Evolutionary conservation across 441 rosid genomes (phyloP).

Genomic region (Aquilaria agallochum): DNA sequence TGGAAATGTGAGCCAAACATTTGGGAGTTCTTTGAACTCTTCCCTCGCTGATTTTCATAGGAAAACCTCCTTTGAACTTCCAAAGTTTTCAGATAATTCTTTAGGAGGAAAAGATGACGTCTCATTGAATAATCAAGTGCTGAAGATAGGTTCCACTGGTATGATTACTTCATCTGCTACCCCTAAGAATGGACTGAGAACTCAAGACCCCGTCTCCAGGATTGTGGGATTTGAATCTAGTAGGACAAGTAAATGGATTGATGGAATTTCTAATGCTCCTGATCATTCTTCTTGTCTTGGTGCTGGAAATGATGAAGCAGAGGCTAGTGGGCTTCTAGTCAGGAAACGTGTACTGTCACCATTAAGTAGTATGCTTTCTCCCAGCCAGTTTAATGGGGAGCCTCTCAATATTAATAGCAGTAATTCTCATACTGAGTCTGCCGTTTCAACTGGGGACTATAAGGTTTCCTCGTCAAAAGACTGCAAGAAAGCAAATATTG

Average conservation of each 20-base stretch:
- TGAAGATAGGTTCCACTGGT: constrained; percentile 35
- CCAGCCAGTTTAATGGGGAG: constrained; percentile 55
- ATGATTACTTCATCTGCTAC: constrained; percentile 25
- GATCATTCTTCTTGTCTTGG: constrained; percentile 30
- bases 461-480: constrained; percentile 41
- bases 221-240: constrained; percentile 78
- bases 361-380: constrained; percentile 50
- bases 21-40: constrained; percentile 26
- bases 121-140: constrained; percentile 39
- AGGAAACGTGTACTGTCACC: constrained; percentile 81
- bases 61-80: constrained; percentile 45
- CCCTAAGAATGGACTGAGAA: constrained; percentile 28
- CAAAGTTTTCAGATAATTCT: constrained; percentile 38
- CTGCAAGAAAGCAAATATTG: constrained; percentile 55
- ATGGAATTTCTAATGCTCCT: constrained; percentile 33
- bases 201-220: constrained; percentile 59
- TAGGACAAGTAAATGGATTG: constrained; percentile 28
- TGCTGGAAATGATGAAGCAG: constrained; percentile 34
- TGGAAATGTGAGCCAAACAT: constrained; percentile 27
- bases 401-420: constrained; percentile 49
- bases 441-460: constrained; percentile 24
- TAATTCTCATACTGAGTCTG: constrained; percentile 33
- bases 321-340: constrained; percentile 51
- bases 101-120: constrained; percentile 24
- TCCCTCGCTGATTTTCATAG: constrained; percentile 52